Conservation (phyloP, 1,139 yeast genomes). For the Diutina neorugosa region DNA sequence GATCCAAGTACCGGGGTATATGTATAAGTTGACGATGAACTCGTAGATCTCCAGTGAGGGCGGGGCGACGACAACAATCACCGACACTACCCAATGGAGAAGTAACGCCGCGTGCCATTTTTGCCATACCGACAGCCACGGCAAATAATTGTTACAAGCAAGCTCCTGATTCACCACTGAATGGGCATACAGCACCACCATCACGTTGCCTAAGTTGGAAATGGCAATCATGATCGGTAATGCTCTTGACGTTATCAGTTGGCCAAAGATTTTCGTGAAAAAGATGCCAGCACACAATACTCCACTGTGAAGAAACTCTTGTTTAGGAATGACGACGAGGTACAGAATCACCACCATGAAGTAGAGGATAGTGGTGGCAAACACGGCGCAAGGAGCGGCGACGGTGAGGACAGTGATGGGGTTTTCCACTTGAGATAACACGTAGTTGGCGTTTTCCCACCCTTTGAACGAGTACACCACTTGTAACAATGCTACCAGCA, state of each 20-base stretch:
- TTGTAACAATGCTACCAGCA: constrained; percentile 30
- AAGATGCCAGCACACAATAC: constrained; percentile 65
- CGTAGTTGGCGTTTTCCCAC: constrained; percentile 37
- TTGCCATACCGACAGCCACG: constrained; percentile 47
- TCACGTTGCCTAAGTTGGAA: constrained; percentile 67
- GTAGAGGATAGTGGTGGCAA: constrained; percentile 47
- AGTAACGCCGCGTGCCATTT: constrained; percentile 33
- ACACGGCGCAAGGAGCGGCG: constrained; percentile 63
- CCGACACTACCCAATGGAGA: constrained; percentile 38
- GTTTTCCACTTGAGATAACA: constrained; percentile 30
- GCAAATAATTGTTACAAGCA: constrained; percentile 61
- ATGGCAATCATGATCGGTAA: constrained; percentile 65
- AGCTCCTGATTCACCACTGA: constrained; percentile 67
- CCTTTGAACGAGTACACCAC: constrained; percentile 30
- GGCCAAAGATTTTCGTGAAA: constrained; percentile 65
- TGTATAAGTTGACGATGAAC: constrained; percentile 35
- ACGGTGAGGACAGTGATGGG: constrained; percentile 57
- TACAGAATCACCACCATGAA: constrained; percentile 62
- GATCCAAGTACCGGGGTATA: constrained; percentile 43
- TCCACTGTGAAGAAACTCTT: constrained; percentile 47
- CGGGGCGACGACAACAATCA: constrained; percentile 30
- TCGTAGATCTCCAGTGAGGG: constrained; percentile 38
- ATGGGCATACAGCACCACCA: constrained; percentile 69
- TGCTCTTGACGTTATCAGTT: constrained; percentile 44
- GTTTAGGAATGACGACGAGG: constrained; percentile 64